Conservation (phyloP, 176 grass and related monocot species). For the Phyllostachys edulis region DNA sequence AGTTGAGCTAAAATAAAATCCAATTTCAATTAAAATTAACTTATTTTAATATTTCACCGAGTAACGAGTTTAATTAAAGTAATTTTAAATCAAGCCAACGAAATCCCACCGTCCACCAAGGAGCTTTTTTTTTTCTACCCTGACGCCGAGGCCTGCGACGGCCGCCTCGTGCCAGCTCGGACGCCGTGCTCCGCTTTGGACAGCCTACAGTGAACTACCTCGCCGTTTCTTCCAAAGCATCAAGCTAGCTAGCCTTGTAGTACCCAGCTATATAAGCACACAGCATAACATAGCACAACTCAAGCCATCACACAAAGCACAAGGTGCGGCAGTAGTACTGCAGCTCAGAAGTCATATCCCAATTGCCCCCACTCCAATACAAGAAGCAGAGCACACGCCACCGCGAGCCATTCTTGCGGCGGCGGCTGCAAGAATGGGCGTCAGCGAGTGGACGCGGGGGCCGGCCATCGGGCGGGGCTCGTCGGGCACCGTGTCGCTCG, state of each 20-base stretch:
- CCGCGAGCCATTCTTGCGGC: conserved; percentile 20
- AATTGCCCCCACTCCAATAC: conserved; percentile 8
- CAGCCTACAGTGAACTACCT: conserved; percentile 31
- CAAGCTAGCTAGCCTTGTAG: not conserved
- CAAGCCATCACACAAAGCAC: not conserved
- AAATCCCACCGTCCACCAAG: no score
- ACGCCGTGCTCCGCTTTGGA: conserved; percentile 20
- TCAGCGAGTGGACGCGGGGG: conserved; percentile 42
- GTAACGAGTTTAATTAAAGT: no score
- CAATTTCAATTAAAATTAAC: no score
- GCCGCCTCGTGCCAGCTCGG: conserved; percentile 28
- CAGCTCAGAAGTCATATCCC: not conserved
- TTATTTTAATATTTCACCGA: no score
- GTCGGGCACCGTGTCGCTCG: conserved; percentile 42
- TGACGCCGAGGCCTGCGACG: not conserved
- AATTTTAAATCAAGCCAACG: no score
- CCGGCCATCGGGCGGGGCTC: conserved; percentile 45
- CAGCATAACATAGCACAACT: not conserved
- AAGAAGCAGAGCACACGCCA: conserved; percentile 18
- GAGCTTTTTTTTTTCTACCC: no score
- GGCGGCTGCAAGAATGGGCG: conserved; percentile 21
- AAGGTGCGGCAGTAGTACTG: not conserved
- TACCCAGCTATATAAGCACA: not conserved
- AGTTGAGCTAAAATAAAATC: no score
- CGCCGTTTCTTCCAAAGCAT: conserved; percentile 19